Evolutionary conservation across 2,329 filamentous ascomycete species (phyloP), one percentile per base, ranked within the genome.

Genomic region (Xylariaceae sp.): DNA sequence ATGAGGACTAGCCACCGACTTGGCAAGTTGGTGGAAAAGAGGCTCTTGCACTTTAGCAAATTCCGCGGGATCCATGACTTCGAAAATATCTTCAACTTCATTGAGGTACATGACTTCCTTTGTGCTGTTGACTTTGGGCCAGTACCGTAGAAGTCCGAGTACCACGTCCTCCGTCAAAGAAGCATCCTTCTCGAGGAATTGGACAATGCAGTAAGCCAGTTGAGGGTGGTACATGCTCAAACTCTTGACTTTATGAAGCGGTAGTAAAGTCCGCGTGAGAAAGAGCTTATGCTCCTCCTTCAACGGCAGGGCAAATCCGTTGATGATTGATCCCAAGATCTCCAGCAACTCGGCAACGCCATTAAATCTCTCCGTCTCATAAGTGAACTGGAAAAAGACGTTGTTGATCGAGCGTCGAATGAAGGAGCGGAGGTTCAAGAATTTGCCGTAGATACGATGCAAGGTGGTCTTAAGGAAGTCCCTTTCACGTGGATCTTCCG

Each of bases 101-200:
- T 99, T 99, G 68, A 99, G 80, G 77, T 95, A 99, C 94, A 99
- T 99, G 72, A 99, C 94, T 76, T 99, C 94, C 76, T 99, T 99
- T 56, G 94, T 99, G 76, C 94, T 97, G 77, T 99, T 99, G 69
- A 96, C 91, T 80, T 99, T 99, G 52, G 94, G 94, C 94, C 94
- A 99, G 75, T 97, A 99, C 67, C 94, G 88, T 64, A 99, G 81
- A 58, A 99, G 81, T 51, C 94, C 94, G 65, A 97, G 85, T 53
- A 99, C 94, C 63, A 97, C 92, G 79, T 99, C 94, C 84, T 99
- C 94, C 9, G 94, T 99, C 70, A 99, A 80, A 15, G 90, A 92
- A 2, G 94, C 92, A 74, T 99, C 94, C 77, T 99, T 99, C 74
- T 99, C 94, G 61, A 99, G 77, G 74, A 99, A 99, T 73, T 99